These are phyloP conservation scores for Cynanchum wilfordii DNA, from an alignment of 257 asterid genomes.

Conservation along the genomic window DNA sequence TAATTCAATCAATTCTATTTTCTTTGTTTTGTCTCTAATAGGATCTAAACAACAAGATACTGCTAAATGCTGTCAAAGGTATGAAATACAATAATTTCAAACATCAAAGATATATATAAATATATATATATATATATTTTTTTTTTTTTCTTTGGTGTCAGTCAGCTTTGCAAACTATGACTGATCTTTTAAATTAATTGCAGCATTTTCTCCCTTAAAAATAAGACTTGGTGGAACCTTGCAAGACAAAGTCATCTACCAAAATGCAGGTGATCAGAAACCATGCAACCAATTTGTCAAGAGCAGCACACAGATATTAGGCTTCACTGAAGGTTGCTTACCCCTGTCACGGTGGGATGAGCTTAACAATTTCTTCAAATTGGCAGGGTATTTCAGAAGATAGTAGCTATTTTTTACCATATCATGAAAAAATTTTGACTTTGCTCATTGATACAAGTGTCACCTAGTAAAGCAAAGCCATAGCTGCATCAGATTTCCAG, in stretches of 20 bases:
- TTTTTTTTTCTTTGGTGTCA: background rate
- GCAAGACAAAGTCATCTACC: conserved; percentile 70
- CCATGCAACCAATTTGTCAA: conserved; percentile 45
- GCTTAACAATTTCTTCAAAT: conserved; percentile 52
- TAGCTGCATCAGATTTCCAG: background rate
- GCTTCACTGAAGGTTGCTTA: conserved; percentile 72
- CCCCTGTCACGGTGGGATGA: conserved; percentile 81
- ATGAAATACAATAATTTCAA: conserved; percentile 8
- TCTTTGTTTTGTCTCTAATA: conserved; percentile 13
- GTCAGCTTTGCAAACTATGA: background rate
- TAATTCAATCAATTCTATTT: background rate
- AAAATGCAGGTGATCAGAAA: conserved; percentile 29
- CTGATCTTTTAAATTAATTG: conserved; percentile 15
- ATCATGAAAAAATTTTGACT: background rate
- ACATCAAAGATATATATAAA: background rate
- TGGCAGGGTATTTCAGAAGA: conserved; percentile 43
- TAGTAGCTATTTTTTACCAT: background rate
- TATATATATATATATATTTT: too few relatives aligned
- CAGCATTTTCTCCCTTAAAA: conserved; percentile 81
- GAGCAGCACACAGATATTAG: conserved; percentile 46
- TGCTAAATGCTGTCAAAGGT: conserved; percentile 73
- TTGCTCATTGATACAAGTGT: background rate
- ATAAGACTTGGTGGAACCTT: conserved; percentile 87
- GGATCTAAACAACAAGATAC: conserved; percentile 68
- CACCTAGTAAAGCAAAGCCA: background rate